Conservation (phyloP, 768 basidiomycete species). For the Leccinum imitatum region DNA sequence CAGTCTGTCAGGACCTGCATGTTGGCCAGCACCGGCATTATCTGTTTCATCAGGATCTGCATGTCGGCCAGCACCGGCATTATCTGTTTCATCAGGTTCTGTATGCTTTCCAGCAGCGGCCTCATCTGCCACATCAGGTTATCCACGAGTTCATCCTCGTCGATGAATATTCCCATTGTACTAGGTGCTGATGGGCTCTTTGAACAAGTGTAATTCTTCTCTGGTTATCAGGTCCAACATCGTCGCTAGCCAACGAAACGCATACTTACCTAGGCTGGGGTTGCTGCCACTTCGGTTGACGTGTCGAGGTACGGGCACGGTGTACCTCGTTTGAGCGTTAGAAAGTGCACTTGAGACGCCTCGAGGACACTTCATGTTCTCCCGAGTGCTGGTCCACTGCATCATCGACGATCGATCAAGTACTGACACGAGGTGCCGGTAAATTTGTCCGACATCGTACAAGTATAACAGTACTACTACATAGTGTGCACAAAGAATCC, state of each 20-base stretch:
- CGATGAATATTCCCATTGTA: constrained; percentile 20
- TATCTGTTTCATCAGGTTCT: too few species aligned
- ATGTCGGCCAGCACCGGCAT: too few species aligned
- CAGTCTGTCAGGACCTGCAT: too few species aligned
- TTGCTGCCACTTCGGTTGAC: neutral
- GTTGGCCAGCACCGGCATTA: too few species aligned
- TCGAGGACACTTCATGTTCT: constrained; percentile 5
- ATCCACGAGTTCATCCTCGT: constrained; percentile 11
- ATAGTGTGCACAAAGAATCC: too few species aligned
- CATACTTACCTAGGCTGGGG: neutral
- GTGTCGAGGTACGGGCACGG: neutral
- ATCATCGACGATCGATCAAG: too few species aligned
- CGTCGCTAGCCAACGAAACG: neutral
- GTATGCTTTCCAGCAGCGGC: too few species aligned
- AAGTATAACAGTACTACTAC: too few species aligned
- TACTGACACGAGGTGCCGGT: too few species aligned
- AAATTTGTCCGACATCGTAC: too few species aligned
- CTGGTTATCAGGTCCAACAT: neutral
- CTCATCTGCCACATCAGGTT: too few species aligned
- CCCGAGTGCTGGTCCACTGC: neutral
- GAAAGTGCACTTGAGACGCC: neutral
- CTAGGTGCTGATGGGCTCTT: neutral
- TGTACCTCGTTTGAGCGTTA: neutral
- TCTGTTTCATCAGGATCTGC: too few species aligned
- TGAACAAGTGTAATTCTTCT: neutral